Evolutionary conservation across 306 rosid species (phyloP).

Genomic region (Canavalia ensiformis): DNA sequence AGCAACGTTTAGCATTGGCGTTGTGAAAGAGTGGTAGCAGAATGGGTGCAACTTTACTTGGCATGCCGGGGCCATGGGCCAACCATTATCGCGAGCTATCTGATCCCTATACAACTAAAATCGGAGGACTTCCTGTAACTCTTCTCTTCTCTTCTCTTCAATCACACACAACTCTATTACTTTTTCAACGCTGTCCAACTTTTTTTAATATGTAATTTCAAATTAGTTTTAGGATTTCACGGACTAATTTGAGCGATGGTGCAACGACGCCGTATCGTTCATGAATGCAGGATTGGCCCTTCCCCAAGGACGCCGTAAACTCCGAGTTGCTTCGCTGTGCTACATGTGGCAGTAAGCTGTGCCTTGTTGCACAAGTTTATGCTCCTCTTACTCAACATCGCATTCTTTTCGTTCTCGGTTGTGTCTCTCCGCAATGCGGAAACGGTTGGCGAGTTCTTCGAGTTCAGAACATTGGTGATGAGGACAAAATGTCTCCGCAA

Average conservation of each 20-base stretch:
- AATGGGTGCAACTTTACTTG: constrained; percentile 63
- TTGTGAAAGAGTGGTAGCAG: not conserved
- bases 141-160: too few relatives aligned
- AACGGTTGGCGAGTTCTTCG: constrained; percentile 81
- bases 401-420: constrained; percentile 71
- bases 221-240: not conserved
- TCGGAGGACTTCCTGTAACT: constrained; percentile 88
- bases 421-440: constrained; percentile 66
- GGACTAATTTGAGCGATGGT: too few relatives aligned
- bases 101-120: constrained; percentile 79
- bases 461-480: constrained; percentile 60
- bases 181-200: too few relatives aligned
- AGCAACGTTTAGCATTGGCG: not conserved
- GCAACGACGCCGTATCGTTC: too few relatives aligned
- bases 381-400: constrained; percentile 87
- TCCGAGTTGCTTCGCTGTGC: constrained; percentile 63
- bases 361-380: constrained; percentile 76
- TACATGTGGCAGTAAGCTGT: constrained; percentile 63
- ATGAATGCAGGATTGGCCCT: constrained; percentile 73
- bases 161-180: too few relatives aligned
- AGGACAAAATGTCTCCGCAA: constrained; percentile 27
- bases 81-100: constrained; percentile 61
- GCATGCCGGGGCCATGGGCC: constrained; percentile 93
- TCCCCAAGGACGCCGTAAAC: constrained; percentile 52
- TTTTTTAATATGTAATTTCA: not conserved